A percentile compares a stretch with the other conserved stretches of the same genome.
Conservation (phyloP, 441 rosid species). For the Syzygium syzygioides region DNA sequence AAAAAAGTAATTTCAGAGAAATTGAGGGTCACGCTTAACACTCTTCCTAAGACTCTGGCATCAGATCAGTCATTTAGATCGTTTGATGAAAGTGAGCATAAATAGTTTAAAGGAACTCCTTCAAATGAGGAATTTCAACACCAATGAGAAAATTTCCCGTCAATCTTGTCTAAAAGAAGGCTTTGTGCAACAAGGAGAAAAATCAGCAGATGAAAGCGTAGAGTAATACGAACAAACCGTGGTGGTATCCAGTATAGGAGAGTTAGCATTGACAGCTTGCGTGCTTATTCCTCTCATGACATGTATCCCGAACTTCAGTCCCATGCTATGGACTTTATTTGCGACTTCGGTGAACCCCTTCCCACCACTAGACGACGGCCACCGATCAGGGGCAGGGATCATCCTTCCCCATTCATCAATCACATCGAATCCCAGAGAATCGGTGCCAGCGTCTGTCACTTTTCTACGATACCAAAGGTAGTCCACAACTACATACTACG, state of each 20-base stretch:
- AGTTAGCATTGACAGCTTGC: conserved; percentile 77
- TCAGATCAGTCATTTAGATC: not conserved
- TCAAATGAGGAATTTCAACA: not conserved
- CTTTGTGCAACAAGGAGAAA: not conserved
- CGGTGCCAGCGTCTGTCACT: conserved; percentile 60
- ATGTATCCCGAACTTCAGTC: conserved; percentile 94
- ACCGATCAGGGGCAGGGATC: conserved; percentile 70
- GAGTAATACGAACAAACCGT: conserved; percentile 30
- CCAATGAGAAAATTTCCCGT: not conserved
- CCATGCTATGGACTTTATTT: conserved; percentile 65
- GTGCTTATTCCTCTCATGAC: conserved; percentile 92
- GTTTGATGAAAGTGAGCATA: not conserved
- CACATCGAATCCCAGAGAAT: conserved; percentile 81
- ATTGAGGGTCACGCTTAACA: not conserved
- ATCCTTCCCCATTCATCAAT: conserved; percentile 94
- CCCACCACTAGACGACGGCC: conserved; percentile 82
- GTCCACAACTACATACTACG: conserved; percentile 89
- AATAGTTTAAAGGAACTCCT: not conserved
- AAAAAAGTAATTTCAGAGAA: not conserved
- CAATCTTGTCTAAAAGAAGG: not conserved
- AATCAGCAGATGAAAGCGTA: not conserved
- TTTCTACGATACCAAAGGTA: conserved; percentile 91
- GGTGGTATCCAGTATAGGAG: conserved; percentile 52
- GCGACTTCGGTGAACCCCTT: conserved; percentile 80
- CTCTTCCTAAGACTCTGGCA: not conserved